phyloP scores from a whole-genome alignment of 1,139 yeast genomes.

The Debaryomycetaceae sp. region DNA sequence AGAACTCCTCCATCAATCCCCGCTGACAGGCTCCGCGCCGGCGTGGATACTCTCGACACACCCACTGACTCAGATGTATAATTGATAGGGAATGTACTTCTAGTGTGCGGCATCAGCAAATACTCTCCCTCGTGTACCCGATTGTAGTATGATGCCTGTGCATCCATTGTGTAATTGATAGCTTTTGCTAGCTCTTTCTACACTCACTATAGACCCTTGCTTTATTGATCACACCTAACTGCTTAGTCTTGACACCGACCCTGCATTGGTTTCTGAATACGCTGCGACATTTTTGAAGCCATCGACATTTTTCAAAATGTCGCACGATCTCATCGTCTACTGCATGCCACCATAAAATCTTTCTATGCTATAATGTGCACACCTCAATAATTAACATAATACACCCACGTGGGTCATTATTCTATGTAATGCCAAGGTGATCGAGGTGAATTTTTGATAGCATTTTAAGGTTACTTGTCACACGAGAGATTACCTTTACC shows the following conservation, averaged over 20 bases:
- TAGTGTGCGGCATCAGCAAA: slow-evolving; percentile 19
- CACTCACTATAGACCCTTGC: too few species aligned
- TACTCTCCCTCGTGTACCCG: slow-evolving; percentile 31
- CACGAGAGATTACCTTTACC: slow-evolving; percentile 6
- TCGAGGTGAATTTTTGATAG: too few species aligned
- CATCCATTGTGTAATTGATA: background rate
- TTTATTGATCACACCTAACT: too few species aligned
- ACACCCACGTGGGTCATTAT: slow-evolving; percentile 3
- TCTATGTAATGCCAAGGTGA: background rate
- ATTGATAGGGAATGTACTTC: slow-evolving; percentile 28
- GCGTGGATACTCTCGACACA: slow-evolving; percentile 15
- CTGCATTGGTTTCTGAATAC: background rate
- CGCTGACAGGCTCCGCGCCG: slow-evolving; percentile 21
- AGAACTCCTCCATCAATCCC: background rate
- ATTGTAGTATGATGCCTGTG: slow-evolving; percentile 1
- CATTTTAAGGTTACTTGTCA: slow-evolving; percentile 6
- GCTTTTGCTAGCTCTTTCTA: background rate
- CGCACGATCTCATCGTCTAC: background rate
- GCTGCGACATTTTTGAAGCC: background rate
- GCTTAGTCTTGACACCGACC: background rate
- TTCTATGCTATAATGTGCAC: background rate
- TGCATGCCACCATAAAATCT: background rate
- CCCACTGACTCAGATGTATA: slow-evolving; percentile 18
- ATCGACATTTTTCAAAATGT: background rate
- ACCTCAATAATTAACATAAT: background rate